Evolutionary conservation across 345 rosid genomes (phyloP), one percentile per base, ranked within the genome.

Genomic region (Hypericum perforatum): DNA sequence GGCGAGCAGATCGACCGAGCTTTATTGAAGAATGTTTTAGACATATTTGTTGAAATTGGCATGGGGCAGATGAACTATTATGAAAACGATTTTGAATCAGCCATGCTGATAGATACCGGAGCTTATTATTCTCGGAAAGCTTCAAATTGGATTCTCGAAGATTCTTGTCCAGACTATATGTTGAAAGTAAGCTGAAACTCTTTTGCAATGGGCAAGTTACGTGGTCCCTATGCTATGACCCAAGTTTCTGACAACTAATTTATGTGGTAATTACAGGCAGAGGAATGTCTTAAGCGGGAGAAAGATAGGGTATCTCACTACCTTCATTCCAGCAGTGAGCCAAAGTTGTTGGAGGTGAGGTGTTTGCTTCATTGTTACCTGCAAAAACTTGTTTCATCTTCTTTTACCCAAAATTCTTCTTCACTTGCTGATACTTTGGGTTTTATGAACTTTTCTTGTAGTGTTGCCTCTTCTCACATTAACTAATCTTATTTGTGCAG

Each of bases 91-190:
- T 78, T 78, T 68, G 80, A 78, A 58, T 54, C n/a, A 38, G 53
- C 53, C 16, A 58, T 78, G 74, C 67, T 75, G 9, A 42, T 43
- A 39, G 72, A 70, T 45, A 65, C 76, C 9, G 67, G 60, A 14
- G 56, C 55, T 11, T 78, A 72, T 54, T 72, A 74, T 64, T 59
- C 67, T n/a, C 68, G 47, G 11, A 75, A 75, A 63, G 83, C 83
- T 16, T 60, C 65, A 37, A 67, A 54, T 45, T 78, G 83, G 78
- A 75, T 75, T 12, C 9, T 55, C 7, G 72, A 69, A 37, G 73
- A 66, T 47, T 74, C 72, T 12, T 78, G 78, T 48, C 68, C 70
- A 39, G 69, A 58, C 52, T 78, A 78, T 49, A 69, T 75, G 79
- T 43, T 70, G 58, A 78, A 78, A 59, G 77, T 62, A 62, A 54